Evolutionary conservation across 306 rosid species (phyloP).

Genomic region (Malus sylvestris): DNA sequence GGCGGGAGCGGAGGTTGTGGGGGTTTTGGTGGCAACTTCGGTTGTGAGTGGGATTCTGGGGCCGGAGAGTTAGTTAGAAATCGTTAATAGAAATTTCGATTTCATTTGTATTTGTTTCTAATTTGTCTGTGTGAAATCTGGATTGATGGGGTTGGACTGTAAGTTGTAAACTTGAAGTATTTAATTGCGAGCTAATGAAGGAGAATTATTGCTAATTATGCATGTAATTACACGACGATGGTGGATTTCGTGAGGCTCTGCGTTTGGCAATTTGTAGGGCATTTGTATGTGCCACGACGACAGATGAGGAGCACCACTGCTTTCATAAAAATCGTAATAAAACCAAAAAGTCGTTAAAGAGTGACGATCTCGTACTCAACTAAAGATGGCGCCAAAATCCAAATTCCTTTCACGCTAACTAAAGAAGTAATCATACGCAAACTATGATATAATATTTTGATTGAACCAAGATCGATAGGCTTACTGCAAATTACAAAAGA

Average conservation of each 20-base stretch:
- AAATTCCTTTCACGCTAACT: neutral
- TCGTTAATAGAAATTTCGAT: neutral
- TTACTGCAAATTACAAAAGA: too few relatives aligned
- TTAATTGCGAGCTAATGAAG: neutral
- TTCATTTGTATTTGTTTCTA: neutral
- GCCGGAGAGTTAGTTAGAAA: slow-evolving; percentile 51
- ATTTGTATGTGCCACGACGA: neutral
- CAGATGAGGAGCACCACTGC: neutral
- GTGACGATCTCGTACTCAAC: neutral
- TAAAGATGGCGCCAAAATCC: neutral
- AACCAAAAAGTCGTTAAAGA: neutral
- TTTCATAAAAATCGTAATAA: neutral
- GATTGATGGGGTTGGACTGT: too few relatives aligned
- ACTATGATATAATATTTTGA: too few relatives aligned
- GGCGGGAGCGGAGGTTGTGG: slow-evolving; percentile 68
- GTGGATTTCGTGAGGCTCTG: neutral
- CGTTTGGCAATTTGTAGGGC: neutral
- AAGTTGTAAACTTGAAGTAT: neutral
- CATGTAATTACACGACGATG: neutral
- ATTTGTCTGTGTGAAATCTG: neutral
- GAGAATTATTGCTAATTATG: neutral
- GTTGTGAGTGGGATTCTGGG: slow-evolving; percentile 77
- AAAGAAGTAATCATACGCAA: too few relatives aligned
- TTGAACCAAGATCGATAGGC: too few relatives aligned
- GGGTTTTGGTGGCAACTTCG: slow-evolving; percentile 58